Conservation (phyloP, 331 rosid genomes). For the Malus hybrid region DNA sequence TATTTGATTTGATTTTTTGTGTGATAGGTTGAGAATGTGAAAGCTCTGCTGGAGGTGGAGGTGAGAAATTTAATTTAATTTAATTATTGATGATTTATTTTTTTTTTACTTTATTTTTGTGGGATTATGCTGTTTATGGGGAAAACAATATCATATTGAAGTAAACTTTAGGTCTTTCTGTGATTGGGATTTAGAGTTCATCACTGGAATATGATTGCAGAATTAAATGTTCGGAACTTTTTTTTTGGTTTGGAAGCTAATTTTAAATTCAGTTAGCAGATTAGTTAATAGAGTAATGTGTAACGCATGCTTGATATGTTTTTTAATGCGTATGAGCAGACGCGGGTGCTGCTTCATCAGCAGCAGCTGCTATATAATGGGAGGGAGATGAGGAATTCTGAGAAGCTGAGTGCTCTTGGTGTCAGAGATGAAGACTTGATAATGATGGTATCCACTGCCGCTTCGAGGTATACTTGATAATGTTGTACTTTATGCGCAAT, state of each 20-base stretch:
- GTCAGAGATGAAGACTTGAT: slow-evolving; percentile 87
- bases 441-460: slow-evolving; percentile 16
- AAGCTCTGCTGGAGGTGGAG: too few relatives aligned
- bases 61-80: too few relatives aligned
- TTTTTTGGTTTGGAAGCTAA: neutral
- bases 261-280: neutral
- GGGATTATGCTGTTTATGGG: neutral
- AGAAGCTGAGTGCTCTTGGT: slow-evolving; percentile 69
- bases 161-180: neutral
- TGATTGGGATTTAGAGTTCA: neutral
- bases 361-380: slow-evolving; percentile 87
- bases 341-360: slow-evolving; percentile 69
- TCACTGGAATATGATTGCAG: neutral
- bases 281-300: neutral
- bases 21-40: too few relatives aligned
- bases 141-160: neutral
- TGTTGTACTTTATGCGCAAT: too few relatives aligned
- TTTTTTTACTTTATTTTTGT: too few relatives aligned
- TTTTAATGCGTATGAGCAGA: slow-evolving; percentile 37
- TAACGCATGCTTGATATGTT: slow-evolving; percentile 7
- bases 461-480: too few relatives aligned
- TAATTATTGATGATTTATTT: too few relatives aligned
- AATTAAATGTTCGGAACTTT: neutral
- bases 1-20: too few relatives aligned
- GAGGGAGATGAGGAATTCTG: slow-evolving; percentile 60